phyloP scores from a whole-genome alignment of 345 rosid genomes.

The Ailanthus altissimus region DNA sequence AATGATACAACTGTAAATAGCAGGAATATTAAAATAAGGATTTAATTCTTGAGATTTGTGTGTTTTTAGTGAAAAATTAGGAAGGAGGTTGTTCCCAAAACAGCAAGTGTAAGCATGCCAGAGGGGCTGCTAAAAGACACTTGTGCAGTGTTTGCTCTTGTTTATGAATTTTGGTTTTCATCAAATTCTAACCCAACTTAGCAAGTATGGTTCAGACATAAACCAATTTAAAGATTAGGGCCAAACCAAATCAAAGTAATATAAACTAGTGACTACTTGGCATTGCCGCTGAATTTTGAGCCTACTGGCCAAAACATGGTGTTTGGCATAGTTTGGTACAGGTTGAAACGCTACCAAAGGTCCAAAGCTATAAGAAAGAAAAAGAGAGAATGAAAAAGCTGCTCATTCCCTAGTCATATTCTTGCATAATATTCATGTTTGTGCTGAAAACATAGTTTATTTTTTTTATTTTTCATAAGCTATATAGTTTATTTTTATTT shows the following conservation, averaged over 20 bases:
- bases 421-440: not conserved
- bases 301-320: not conserved
- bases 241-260: not conserved
- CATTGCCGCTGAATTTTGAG: slow-evolving; percentile 2
- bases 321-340: not conserved
- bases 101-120: not conserved
- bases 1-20: not conserved
- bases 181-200: not conserved
- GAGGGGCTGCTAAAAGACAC: not conserved
- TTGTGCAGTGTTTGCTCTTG: not conserved
- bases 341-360: not conserved
- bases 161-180: not conserved
- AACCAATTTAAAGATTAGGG: not conserved
- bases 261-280: not conserved
- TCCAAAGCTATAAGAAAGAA: not conserved
- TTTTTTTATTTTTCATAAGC: not conserved
- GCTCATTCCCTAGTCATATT: not conserved
- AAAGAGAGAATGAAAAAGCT: not conserved
- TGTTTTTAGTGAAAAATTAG: not conserved
- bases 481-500: not conserved
- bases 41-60: not conserved
- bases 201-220: not conserved
- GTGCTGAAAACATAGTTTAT: not conserved
- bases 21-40: slow-evolving; percentile 4
- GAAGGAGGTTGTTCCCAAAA: not conserved